Evolutionary conservation across 495 filamentous ascomycete species (phyloP).

Genomic region (Xylaria palmicola): DNA sequence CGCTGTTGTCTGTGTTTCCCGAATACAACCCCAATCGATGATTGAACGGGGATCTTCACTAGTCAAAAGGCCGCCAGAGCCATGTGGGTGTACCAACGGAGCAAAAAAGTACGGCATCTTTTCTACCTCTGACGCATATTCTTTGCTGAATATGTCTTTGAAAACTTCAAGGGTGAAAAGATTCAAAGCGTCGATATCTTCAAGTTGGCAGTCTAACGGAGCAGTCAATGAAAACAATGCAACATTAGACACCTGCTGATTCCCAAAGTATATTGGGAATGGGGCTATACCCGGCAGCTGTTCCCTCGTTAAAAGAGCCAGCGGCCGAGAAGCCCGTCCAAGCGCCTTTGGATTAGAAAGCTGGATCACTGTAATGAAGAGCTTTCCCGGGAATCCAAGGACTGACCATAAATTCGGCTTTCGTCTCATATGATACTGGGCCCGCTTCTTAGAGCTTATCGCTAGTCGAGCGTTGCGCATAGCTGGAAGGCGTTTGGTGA

Average conservation of each 20-base stretch:
- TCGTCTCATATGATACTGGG: conserved; percentile 70
- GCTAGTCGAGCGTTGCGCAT: conserved; percentile 94
- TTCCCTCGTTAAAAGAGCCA: conserved; percentile 72
- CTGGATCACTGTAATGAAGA: conserved; percentile 66
- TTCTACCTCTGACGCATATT: conserved; percentile 59
- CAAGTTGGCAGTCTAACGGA: conserved; percentile 40
- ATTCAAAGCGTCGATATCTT: conserved; percentile 54
- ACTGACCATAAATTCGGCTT: conserved; percentile 76
- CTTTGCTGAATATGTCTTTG: conserved; percentile 86
- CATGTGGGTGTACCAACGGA: conserved; percentile 49
- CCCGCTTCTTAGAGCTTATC: conserved; percentile 70
- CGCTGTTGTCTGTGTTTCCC: conserved; percentile 32
- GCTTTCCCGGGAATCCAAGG: conserved; percentile 48
- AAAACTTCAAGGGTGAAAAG: conserved; percentile 74
- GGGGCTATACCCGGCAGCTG: conserved; percentile 61
- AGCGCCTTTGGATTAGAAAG: conserved; percentile 59
- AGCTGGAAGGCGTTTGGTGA: conserved; percentile 68
- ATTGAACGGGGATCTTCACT: conserved; percentile 31
- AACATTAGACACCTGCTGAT: conserved; percentile 59
- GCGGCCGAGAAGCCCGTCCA: conserved; percentile 57
- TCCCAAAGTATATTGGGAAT: conserved; percentile 70
- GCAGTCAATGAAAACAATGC: conserved; percentile 34
- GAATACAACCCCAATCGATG: conserved; percentile 68
- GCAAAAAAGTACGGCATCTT: conserved; percentile 85
- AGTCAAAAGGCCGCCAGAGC: conserved; percentile 22